Percentiles rank a stretch among this genome's conserved stretches.
phyloP scores from a whole-genome alignment of 2,329 filamentous ascomycete genomes.

The Gyromitra esculenta region DNA sequence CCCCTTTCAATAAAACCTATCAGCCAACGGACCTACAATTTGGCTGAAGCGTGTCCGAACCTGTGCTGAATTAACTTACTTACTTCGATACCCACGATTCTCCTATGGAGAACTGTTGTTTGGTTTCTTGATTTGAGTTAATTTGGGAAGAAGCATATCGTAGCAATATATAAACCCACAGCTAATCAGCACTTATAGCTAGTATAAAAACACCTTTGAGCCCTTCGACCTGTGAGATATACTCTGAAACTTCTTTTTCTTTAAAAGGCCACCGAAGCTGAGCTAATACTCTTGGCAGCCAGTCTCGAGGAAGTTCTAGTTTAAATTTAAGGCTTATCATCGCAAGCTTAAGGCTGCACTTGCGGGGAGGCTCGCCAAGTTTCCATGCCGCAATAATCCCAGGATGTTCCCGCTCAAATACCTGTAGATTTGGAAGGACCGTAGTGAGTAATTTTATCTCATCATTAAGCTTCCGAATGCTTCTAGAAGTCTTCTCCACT shows the following conservation, averaged over 20 bases:
- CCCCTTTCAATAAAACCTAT: neutral
- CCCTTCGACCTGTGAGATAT: conserved; percentile 12
- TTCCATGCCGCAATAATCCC: neutral
- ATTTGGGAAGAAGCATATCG: neutral
- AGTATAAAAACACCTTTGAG: conserved; percentile 1
- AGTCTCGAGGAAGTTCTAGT: neutral
- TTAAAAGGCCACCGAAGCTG: conserved; percentile 16
- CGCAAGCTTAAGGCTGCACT: neutral
- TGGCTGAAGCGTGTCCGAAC: neutral
- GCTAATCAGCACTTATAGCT: conserved; percentile 2
- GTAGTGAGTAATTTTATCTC: conserved; percentile 5
- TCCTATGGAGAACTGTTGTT: neutral
- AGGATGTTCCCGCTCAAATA: neutral
- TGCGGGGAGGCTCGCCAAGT: neutral
- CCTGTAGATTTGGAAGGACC: neutral
- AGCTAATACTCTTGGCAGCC: neutral
- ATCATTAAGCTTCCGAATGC: neutral
- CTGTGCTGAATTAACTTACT: neutral
- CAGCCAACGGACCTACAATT: neutral
- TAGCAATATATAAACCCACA: neutral
- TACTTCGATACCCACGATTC: no score
- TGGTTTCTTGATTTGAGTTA: neutral
- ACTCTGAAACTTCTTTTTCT: conserved; percentile 14
- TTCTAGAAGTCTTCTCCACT: neutral
- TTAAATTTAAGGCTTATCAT: neutral